These are phyloP conservation scores for Dactylellina sp. DNA, from an alignment of 2,329 filamentous ascomycete genomes.

Conservation along the genomic window DNA sequence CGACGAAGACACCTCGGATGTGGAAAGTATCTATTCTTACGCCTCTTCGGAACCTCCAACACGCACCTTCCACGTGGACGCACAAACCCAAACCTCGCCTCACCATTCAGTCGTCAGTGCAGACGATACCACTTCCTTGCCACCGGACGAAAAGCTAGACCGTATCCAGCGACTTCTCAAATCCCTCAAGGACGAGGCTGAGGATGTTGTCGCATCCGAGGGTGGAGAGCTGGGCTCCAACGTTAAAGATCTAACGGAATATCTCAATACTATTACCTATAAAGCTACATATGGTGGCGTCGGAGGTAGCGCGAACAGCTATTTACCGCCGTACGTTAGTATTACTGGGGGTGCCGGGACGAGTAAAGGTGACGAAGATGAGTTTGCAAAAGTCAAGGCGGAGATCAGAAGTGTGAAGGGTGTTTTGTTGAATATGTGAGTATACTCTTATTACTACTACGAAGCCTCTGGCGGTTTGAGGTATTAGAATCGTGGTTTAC, in stretches of 20 bases:
- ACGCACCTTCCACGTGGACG: constrained; percentile 83
- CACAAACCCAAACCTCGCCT: constrained; percentile 80
- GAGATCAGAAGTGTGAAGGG: constrained; percentile 85
- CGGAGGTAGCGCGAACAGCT: constrained; percentile 56
- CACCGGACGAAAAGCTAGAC: constrained; percentile 59
- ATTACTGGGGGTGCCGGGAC: constrained; percentile 64
- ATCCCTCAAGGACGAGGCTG: constrained; percentile 59
- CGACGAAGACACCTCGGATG: constrained; percentile 63
- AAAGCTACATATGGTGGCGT: constrained; percentile 62
- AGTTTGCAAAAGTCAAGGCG: constrained; percentile 77
- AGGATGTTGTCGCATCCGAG: constrained; percentile 57
- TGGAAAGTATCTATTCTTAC: constrained; percentile 50
- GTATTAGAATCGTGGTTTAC: neutral
- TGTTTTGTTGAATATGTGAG: constrained; percentile 71
- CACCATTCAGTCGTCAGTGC: constrained; percentile 64
- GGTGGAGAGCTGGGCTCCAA: constrained; percentile 60
- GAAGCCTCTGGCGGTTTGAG: too few species aligned
- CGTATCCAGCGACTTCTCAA: constrained; percentile 58
- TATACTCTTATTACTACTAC: constrained; percentile 10
- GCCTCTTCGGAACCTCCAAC: constrained; percentile 73
- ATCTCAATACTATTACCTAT: constrained; percentile 73
- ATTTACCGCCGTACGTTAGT: constrained; percentile 65
- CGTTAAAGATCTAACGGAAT: constrained; percentile 71
- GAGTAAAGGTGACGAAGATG: constrained; percentile 73
- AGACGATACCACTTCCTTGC: constrained; percentile 58